Base-by-base conservation (phyloP, 2,329 filamentous ascomycete species). In the Diatrype stigma region DNA sequence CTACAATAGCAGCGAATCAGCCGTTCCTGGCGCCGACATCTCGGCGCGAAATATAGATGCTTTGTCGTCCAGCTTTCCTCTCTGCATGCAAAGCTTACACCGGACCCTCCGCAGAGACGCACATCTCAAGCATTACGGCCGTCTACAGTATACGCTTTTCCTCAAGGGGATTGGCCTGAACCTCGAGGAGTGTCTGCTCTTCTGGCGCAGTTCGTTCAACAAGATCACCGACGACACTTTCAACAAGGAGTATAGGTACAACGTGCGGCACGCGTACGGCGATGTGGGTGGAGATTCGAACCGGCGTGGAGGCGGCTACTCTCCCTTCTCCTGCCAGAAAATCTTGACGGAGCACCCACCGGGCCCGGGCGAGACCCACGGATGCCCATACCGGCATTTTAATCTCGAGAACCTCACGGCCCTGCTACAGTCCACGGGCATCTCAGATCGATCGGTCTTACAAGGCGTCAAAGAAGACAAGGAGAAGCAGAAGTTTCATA, bases 231-330 rank as follows among this genome's bases (percentile, higher is more conserved):
- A 97, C 63, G 93, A 97, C 63, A 86, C 86, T 34, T 99, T 97
- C 79, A 95, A 95, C 72, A 97, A 96, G 66, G 91, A 96, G 67
- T 97, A 99, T 73, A 82, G 89, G 42, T 99, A 99, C 79, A 97
- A 99, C 67, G 83, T 97, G 51, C 88, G 92, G n/a, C 93, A 99
- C 77, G 71, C 79, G 1, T 99, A 97, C 68, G 94, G 94, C 58
- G 93, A 97, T 63, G 94, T 97, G 1, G 94, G 94, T 49, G 93
- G 93, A 51, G 93, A 97, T 70, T 79, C 85, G 19, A 96, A 96
- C 66, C 82, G 93, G 30, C 83, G 93, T 49, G 88, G 91, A 40
- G 82, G 88, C 49, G 93, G 93, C 19, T 96, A 96, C 68, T 89
- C 88, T 46, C 90, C 94, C 0, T 95, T 90, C 65, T 94, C 89